These are phyloP conservation scores for Kodamaea restingae DNA, from an alignment of 805 yeast species.

Conservation along the genomic window DNA sequence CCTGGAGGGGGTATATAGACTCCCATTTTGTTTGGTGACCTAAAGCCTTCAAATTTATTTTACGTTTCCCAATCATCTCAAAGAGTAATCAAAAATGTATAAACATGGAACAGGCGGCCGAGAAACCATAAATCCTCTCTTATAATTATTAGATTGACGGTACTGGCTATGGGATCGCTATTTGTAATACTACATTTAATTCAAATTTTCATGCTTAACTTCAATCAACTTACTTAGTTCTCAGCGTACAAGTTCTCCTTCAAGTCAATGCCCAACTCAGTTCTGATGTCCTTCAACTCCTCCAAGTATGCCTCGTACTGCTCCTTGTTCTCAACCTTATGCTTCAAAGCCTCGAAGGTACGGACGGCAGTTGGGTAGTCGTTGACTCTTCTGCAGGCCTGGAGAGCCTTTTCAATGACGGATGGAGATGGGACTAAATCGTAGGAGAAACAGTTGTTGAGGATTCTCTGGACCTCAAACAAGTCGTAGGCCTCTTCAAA, in stretches of 20 bases:
- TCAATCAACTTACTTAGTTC: conserved; percentile 6
- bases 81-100: background rate
- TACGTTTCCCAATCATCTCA: background rate
- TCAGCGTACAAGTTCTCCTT: conserved; percentile 75
- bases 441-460: conserved; percentile 97
- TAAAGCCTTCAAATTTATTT: background rate
- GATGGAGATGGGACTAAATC: conserved; percentile 98
- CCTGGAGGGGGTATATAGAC: conserved; percentile 35
- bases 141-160: too few species aligned
- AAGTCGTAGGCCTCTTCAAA: conserved; percentile 77
- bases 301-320: conserved; percentile 96
- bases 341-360: conserved; percentile 94
- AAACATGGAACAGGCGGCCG: background rate
- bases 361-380: conserved; percentile 98
- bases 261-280: conserved; percentile 88
- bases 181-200: background rate
- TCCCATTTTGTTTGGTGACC: conserved; percentile 21
- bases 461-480: conserved; percentile 68
- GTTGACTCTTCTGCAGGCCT: conserved; percentile 98
- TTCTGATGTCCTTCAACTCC: conserved; percentile 86
- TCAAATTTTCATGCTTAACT: conserved; percentile 1
- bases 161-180: too few species aligned
- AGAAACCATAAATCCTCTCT: background rate
- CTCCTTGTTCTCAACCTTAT: conserved; percentile 90
- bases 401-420: conserved; percentile 90